Conservation (phyloP, 2,329 filamentous ascomycete species). For the Tolypocladium sp. region DNA sequence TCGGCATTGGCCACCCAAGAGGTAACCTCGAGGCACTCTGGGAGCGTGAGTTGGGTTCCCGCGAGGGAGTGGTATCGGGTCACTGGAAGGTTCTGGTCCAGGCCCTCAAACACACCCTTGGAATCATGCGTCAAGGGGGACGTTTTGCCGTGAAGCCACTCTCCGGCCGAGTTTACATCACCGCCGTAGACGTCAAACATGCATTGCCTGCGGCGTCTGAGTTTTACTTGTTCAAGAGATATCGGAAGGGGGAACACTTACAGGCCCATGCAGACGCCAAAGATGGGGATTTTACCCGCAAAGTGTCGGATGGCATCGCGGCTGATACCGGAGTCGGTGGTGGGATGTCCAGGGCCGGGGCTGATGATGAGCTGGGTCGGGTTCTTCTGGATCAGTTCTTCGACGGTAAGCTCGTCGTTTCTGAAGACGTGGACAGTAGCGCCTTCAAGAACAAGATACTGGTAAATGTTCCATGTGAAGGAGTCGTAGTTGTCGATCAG, state of each 20-base stretch:
- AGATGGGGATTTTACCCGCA: constrained; percentile 84
- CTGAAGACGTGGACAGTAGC: constrained; percentile 82
- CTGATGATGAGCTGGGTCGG: constrained; percentile 93
- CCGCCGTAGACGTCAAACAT: constrained; percentile 93
- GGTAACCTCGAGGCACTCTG: constrained; percentile 76
- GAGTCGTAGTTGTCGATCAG: constrained; percentile 99
- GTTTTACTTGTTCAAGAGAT: neutral
- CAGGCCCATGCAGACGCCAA: constrained; percentile 99
- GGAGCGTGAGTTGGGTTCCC: constrained; percentile 80
- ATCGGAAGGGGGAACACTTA: constrained; percentile 31
- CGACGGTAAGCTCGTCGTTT: constrained; percentile 83
- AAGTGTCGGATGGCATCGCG: constrained; percentile 87
- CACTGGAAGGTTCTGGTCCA: constrained; percentile 73
- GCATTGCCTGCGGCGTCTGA: constrained; percentile 57
- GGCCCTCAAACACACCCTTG: constrained; percentile 82
- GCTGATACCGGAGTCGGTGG: constrained; percentile 85
- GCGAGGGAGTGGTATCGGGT: constrained; percentile 96
- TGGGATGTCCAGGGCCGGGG: constrained; percentile 87
- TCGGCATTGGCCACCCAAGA: constrained; percentile 79
- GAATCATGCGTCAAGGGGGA: constrained; percentile 81
- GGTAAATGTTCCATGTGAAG: constrained; percentile 99
- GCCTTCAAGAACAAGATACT: constrained; percentile 94
- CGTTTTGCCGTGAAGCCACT: constrained; percentile 96
- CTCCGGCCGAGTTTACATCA: constrained; percentile 82
- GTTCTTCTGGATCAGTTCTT: constrained; percentile 72